A percentile compares a stretch with the other conserved stretches of the same genome.
Evolutionary conservation across 164 flowering plant genomes (phyloP).

Genomic region (Vitis amurensis): DNA sequence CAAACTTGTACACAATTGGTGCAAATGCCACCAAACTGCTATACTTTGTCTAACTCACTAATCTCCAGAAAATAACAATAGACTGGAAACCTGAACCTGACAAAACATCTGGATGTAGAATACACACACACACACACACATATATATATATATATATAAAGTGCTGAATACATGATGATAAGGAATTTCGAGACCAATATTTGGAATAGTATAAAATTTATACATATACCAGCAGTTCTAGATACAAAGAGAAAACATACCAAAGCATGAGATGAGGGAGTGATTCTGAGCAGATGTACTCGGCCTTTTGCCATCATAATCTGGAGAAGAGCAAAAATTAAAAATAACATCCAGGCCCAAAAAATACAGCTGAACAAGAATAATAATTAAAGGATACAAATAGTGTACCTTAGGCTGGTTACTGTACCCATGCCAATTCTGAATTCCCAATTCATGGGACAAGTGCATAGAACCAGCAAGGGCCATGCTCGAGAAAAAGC

Average conservation of each 20-base stretch:
- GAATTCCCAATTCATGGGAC: slow-evolving; percentile 44
- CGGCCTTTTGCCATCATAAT: slow-evolving; percentile 30
- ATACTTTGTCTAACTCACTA: too few species aligned
- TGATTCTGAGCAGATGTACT: slow-evolving; percentile 19
- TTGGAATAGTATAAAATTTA: too few species aligned
- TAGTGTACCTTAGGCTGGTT: slow-evolving; percentile 38
- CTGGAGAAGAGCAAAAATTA: slow-evolving; percentile 24
- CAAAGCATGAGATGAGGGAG: slow-evolving; percentile 46
- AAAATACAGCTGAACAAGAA: not conserved
- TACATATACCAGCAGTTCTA: too few species aligned
- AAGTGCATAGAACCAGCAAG: slow-evolving; percentile 51
- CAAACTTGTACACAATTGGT: too few species aligned
- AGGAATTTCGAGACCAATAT: too few species aligned
- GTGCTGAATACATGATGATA: too few species aligned
- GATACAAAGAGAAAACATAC: slow-evolving; percentile 35
- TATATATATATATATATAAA: too few species aligned
- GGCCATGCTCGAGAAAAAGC: slow-evolving; percentile 37
- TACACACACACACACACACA: too few species aligned
- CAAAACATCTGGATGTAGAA: too few species aligned
- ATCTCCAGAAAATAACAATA: too few species aligned
- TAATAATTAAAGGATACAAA: not conserved
- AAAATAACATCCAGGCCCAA: not conserved
- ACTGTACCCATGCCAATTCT: slow-evolving; percentile 19
- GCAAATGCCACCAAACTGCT: too few species aligned
- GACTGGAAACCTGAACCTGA: too few species aligned